These are phyloP conservation scores for Calonectria hongkongensis DNA, from an alignment of 2,329 filamentous ascomycete species.

Conservation along the genomic window DNA sequence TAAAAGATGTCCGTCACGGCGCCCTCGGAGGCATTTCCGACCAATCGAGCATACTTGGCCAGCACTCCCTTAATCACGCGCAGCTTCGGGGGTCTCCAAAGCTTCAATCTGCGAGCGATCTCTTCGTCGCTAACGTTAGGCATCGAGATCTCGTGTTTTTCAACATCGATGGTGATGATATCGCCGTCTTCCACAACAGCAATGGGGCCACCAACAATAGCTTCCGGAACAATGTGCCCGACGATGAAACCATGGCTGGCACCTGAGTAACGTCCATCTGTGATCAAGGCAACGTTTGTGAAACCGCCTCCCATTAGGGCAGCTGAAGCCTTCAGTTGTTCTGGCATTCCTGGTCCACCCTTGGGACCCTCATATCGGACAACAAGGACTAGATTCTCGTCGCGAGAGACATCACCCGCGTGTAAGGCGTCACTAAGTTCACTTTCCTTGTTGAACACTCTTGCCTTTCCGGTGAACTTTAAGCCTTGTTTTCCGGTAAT, in stretches of 20 bases:
- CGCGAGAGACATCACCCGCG: slow-evolving; percentile 71
- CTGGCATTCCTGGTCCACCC: slow-evolving; percentile 95
- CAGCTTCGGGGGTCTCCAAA: neutral
- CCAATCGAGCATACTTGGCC: slow-evolving; percentile 22
- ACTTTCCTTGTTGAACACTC: slow-evolving; percentile 90
- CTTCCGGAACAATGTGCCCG: slow-evolving; percentile 92
- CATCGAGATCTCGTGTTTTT: slow-evolving; percentile 16
- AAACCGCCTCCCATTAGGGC: slow-evolving; percentile 93
- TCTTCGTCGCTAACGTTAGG: slow-evolving; percentile 18
- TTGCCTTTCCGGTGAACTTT: slow-evolving; percentile 84
- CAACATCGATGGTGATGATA: slow-evolving; percentile 86
- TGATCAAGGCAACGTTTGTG: slow-evolving; percentile 90
- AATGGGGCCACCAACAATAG: slow-evolving; percentile 89
- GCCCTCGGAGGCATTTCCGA: slow-evolving; percentile 17
- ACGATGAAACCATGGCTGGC: slow-evolving; percentile 94
- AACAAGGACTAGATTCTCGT: slow-evolving; percentile 85
- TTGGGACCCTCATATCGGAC: slow-evolving; percentile 95
- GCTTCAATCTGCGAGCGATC: neutral
- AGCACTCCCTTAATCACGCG: neutral
- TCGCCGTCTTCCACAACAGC: slow-evolving; percentile 87
- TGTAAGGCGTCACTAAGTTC: slow-evolving; percentile 85
- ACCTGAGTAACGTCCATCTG: slow-evolving; percentile 90
- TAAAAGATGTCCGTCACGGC: slow-evolving; percentile 12
- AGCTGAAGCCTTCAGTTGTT: slow-evolving; percentile 89
- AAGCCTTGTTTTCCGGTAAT: slow-evolving; percentile 96